phyloP scores from a whole-genome alignment of 768 basidiomycete species.

The Lactifluus rugatus region DNA sequence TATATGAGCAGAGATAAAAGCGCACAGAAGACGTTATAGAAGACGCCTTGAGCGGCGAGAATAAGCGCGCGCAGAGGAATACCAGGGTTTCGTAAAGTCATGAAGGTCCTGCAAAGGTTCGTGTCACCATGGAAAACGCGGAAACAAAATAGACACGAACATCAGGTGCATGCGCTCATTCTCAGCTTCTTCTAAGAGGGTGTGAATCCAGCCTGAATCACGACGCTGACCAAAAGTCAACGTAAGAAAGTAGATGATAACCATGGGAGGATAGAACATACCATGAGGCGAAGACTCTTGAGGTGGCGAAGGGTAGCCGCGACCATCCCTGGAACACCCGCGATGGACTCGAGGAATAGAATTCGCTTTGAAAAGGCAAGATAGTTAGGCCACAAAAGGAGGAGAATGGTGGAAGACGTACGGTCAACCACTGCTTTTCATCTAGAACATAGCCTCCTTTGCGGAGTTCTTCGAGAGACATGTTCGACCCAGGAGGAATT shows the following conservation, averaged over 20 bases:
- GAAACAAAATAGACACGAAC: constrained; percentile 30
- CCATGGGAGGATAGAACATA: constrained; percentile 23
- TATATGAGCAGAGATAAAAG: background rate
- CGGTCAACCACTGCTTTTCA: constrained; percentile 68
- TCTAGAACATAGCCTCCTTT: constrained; percentile 65
- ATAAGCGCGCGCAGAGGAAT: constrained; percentile 72
- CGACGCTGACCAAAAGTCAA: constrained; percentile 29
- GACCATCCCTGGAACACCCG: constrained; percentile 97
- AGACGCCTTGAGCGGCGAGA: constrained; percentile 87
- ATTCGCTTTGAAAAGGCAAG: constrained; percentile 35
- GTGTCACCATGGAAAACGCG: constrained; percentile 2
- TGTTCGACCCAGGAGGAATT: constrained; percentile 48
- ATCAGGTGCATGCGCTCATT: constrained; percentile 97
- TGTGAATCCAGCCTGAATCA: constrained; percentile 79
- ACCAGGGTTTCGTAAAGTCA: constrained; percentile 79
- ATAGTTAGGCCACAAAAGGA: constrained; percentile 19
- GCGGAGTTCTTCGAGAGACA: constrained; percentile 66
- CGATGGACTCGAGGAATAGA: constrained; percentile 76
- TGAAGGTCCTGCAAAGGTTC: constrained; percentile 67
- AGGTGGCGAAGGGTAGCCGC: constrained; percentile 83
- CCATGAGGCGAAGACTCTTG: constrained; percentile 80
- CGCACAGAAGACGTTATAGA: constrained; percentile 82
- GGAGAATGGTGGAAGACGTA: constrained; percentile 27
- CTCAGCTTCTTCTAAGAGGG: constrained; percentile 87
- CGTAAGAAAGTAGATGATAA: constrained; percentile 5